Evolutionary conservation across 805 yeast species (phyloP), one percentile per base, ranked within the genome.

Genomic region (Kockiozyma suomiensis): DNA sequence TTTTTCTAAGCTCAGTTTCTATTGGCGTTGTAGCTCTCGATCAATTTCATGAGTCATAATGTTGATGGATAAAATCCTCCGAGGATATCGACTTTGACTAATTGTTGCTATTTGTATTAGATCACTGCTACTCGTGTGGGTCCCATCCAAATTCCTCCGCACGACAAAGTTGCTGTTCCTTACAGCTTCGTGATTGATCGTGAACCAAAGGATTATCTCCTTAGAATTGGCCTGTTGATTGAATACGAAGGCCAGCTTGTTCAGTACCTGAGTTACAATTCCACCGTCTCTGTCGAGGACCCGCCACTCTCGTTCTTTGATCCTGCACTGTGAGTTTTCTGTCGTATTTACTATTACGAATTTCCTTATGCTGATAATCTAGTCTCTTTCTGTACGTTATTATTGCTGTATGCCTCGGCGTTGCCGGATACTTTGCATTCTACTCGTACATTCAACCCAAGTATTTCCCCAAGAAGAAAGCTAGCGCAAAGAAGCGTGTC

Each of bases 271-370:
- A 60, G 52, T 19, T 62, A 46, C 57, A 63, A 61, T 41, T 53
- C 58, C 10, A 65, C 68, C 15, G 75, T 88, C 47, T 72, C 77
- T 23, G 81, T 91, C 58, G 73, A 73, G 10, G 96, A 90, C 68
- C 81, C 81, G 38, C 81, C 85, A 58, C 76, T 91, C 67, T 86
- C 96, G 0, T 65, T 85, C 55, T 85, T 86, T 75, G 83, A 88
- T 71, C 94, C 92, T 13, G 84, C 85, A 73, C 50, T 62, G 64
- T 59, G 52, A 19, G 64, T 48, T 12, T 43, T 12, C 25, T 15
- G n/a, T 15, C n/a, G 13, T 41, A 7, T 23, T 21, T 17, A 25
- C 21, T 28, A 6, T 25, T 19, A 38, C 43, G n/a, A n/a, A n/a
- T n/a, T n/a, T n/a, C n/a, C n/a, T n/a, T 17, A 32, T 48, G 15